phyloP scores from a whole-genome alignment of 257 asterid species.

The Nicotiana noctiflora region DNA sequence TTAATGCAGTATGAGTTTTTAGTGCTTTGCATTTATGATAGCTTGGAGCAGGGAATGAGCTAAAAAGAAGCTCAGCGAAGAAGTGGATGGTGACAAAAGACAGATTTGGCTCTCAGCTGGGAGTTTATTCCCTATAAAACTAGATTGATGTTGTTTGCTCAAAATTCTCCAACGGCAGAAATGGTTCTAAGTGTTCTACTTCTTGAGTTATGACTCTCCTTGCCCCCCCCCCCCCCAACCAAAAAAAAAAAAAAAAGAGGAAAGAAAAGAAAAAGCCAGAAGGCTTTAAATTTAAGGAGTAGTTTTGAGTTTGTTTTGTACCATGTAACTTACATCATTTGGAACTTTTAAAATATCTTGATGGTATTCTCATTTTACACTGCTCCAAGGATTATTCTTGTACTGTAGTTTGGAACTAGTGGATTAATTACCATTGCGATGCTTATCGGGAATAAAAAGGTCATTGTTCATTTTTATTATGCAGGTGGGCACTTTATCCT shows the following conservation, averaged over 20 bases:
- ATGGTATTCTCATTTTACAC: neutral
- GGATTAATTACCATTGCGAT: neutral
- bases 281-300: neutral
- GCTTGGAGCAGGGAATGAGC: neutral
- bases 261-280: neutral
- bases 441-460: neutral
- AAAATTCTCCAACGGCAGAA: neutral
- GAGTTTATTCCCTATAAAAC: neutral
- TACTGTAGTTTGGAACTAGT: neutral
- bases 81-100: neutral
- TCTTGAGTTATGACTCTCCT: neutral
- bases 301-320: neutral
- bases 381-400: neutral
- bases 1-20: neutral
- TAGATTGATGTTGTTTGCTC: neutral
- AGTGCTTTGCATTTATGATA: neutral
- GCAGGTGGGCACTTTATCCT: constrained; percentile 99
- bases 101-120: neutral
- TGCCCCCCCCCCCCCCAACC: neutral
- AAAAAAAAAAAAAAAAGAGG: neutral
- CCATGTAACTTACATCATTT: neutral
- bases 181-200: neutral
- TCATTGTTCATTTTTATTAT: neutral
- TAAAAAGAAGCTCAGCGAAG: neutral
- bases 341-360: neutral